phyloP scores from a whole-genome alignment of 148 eudicot genomes.

The Rhododendron griersonianum region DNA sequence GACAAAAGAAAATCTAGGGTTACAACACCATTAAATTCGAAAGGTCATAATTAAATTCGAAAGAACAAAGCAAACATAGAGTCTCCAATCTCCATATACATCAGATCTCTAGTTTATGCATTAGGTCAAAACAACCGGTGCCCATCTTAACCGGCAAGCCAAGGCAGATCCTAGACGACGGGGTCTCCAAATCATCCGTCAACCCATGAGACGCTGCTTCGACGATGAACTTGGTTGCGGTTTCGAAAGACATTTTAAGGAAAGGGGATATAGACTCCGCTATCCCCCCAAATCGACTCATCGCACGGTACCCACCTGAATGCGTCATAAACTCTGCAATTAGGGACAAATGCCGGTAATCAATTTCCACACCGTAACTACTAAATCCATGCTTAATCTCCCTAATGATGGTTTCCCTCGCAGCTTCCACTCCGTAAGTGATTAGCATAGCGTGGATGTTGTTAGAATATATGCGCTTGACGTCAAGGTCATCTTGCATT shows the following conservation, averaged over 20 bases:
- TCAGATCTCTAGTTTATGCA: constrained; percentile 62
- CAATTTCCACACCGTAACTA: constrained; percentile 82
- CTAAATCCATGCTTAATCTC: constrained; percentile 76
- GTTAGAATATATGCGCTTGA: constrained; percentile 63
- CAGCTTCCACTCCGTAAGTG: constrained; percentile 93
- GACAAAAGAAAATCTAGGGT: neutral
- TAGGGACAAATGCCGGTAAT: constrained; percentile 73
- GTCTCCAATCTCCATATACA: neutral
- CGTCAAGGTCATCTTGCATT: constrained; percentile 74
- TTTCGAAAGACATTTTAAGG: constrained; percentile 81
- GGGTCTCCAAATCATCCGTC: constrained; percentile 73
- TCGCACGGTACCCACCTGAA: constrained; percentile 64
- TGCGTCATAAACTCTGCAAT: constrained; percentile 95
- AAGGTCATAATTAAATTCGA: neutral
- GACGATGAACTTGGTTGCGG: constrained; percentile 81
- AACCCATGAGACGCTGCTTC: constrained; percentile 58
- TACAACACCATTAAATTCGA: neutral
- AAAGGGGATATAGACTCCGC: constrained; percentile 73
- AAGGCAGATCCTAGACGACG: constrained; percentile 78
- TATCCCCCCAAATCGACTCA: constrained; percentile 83
- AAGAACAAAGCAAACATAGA: neutral
- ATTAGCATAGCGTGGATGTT: constrained; percentile 62
- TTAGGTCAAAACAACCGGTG: constrained; percentile 85
- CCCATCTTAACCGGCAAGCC: constrained; percentile 95
- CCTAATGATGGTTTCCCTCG: constrained; percentile 64